Conservation (phyloP, 305 asterid species). For the Solanum hybrid region DNA sequence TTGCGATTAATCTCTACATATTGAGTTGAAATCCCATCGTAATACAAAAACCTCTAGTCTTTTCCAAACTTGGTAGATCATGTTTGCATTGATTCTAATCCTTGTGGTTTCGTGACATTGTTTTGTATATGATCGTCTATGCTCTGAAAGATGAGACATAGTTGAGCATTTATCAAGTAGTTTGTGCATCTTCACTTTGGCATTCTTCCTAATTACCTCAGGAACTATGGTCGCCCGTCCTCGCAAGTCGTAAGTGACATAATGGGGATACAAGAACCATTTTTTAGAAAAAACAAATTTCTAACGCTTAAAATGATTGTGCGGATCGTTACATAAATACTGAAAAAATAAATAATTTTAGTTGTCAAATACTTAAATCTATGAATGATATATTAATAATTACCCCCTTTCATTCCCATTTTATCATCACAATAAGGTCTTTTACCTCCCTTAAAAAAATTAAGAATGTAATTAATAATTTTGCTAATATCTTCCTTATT, state of each 20-base stretch:
- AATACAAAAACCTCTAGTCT: neutral
- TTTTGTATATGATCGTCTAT: neutral
- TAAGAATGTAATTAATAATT: no score
- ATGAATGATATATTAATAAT: neutral
- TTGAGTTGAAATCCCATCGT: neutral
- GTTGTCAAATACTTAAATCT: neutral
- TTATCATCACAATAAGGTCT: neutral
- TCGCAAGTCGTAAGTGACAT: neutral
- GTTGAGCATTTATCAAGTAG: neutral
- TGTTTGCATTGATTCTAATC: neutral
- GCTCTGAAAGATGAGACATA: neutral
- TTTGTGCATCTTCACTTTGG: neutral
- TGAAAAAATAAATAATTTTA: no score
- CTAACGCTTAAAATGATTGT: neutral
- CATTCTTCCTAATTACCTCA: neutral
- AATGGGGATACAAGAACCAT: no score
- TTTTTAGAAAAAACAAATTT: no score
- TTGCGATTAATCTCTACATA: neutral
- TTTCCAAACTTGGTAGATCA: neutral
- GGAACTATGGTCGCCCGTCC: neutral
- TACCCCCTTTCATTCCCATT: neutral
- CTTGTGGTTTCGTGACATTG: neutral
- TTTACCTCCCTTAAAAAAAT: neutral
- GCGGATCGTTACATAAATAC: neutral
- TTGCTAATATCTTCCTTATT: neutral